Evolutionary conservation across 73 alveolate species (phyloP).

Genomic region (Symbiodinium pilosum): DNA sequence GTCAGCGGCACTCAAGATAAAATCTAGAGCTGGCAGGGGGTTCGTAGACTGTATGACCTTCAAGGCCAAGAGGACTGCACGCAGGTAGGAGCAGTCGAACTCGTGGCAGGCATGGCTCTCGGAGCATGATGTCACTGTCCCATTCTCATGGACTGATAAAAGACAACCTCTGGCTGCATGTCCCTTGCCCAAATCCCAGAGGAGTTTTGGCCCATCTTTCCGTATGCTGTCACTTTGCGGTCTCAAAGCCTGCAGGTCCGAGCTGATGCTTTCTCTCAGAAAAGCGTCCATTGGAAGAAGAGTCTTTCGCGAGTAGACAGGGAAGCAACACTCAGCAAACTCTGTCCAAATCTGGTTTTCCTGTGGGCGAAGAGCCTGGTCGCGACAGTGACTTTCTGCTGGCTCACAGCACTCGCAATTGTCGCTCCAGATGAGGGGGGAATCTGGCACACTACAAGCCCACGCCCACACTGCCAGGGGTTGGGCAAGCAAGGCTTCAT

Average conservation of each 20-base stretch:
- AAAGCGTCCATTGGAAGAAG: background rate
- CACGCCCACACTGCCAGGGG: slow-evolving; percentile 73
- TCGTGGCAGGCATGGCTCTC: slow-evolving; percentile 67
- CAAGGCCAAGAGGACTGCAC: slow-evolving; percentile 50
- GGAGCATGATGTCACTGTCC: slow-evolving; percentile 36
- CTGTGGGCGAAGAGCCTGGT: background rate
- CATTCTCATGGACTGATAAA: slow-evolving; percentile 38
- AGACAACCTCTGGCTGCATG: slow-evolving; percentile 24
- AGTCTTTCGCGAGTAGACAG: slow-evolving; percentile 27
- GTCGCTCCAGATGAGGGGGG: slow-evolving; percentile 60
- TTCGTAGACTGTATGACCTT: slow-evolving; percentile 30
- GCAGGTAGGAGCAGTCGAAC: slow-evolving; percentile 71
- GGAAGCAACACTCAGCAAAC: slow-evolving; percentile 31
- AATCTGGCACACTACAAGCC: slow-evolving; percentile 83
- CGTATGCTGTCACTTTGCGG: slow-evolving; percentile 21
- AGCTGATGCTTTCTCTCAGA: slow-evolving; percentile 8
- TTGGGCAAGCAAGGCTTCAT: slow-evolving; percentile 19
- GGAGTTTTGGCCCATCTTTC: slow-evolving; percentile 28
- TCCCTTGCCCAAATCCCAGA: slow-evolving; percentile 21
- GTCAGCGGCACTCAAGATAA: slow-evolving; percentile 59
- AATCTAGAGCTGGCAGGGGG: slow-evolving; percentile 40
- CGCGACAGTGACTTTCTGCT: background rate
- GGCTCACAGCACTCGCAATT: slow-evolving; percentile 26
- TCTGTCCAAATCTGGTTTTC: background rate
- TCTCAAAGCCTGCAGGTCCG: background rate